Base-by-base conservation (phyloP, 2,329 filamentous ascomycete species). In the Didymella arachidicola region DNA sequence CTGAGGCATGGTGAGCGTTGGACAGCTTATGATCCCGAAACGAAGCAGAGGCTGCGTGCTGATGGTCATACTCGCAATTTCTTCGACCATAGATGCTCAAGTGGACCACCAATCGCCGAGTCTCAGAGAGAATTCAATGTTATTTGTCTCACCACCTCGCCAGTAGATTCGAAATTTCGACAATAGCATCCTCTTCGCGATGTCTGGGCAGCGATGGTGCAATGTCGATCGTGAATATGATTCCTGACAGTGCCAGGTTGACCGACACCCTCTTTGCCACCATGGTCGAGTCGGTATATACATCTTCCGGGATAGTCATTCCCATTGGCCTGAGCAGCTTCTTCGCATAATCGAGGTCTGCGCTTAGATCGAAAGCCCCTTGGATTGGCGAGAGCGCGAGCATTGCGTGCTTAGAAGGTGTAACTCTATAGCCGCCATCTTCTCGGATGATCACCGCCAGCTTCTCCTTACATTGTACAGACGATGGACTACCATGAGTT, bases 81-180 rank as follows among this genome's bases (percentile, higher is more conserved):
- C 39, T 5, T 26, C 12, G 12, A 11, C 12, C 11, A 5, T 16
- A 8, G 3, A 25, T 25, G 10, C 12, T 25, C 43, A 19, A 30
- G 27, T 8, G 32, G 26, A 29, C 29, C 16, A 29, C 26, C 26
- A 10, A 18, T 16, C 16, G 14, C 26, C 8, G n/a, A 22, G 29
- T 11, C 29, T 34, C 14, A 30, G 19, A 16, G n/a, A 27, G 27
- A 3, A 18, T 3, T 12, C 30, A 34, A 4, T 10, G 11, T 10
- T 27, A 11, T 22, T 8, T 3, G 19, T 5, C 22, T 46, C 30
- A 59, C 50, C 51, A 54, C 26, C 12, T 51, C 32, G 43, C 18
- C 5, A 59, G 11, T 10, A 54, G 19, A 6, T 54, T 39, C 26
- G 56, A 54, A 18, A 59, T 50, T 18, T 44, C n/a, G 12, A 22